A percentile compares a stretch with the other conserved stretches of the same genome.
These are phyloP conservation scores for Tuctoria greenei DNA, from an alignment of 176 grass and related monocot species.

Conservation along the genomic window DNA sequence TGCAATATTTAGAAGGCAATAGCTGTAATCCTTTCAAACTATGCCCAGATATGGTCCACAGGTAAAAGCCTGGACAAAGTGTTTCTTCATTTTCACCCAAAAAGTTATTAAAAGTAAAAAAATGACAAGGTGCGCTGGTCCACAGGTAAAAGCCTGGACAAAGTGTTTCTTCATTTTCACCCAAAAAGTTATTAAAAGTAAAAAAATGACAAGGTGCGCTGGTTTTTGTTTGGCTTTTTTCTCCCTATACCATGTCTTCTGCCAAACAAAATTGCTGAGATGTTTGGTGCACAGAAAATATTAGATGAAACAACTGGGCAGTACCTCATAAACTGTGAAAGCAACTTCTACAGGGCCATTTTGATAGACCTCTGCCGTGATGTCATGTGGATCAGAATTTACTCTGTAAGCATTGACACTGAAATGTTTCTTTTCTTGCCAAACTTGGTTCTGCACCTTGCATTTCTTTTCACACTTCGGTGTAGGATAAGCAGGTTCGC, in stretches of 20 bases:
- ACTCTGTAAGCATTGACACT: slow-evolving; percentile 69
- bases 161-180: background rate
- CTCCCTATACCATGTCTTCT: background rate
- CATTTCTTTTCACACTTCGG: slow-evolving; percentile 84
- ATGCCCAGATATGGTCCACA: background rate
- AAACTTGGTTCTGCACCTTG: slow-evolving; percentile 73
- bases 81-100: background rate
- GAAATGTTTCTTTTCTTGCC: slow-evolving; percentile 78
- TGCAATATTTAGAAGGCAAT: background rate
- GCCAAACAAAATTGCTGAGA: background rate
- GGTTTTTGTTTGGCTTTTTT: background rate
- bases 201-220: background rate
- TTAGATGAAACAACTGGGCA: background rate
- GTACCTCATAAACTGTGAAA: slow-evolving; percentile 93
- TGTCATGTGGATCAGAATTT: slow-evolving; percentile 63
- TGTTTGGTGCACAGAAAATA: background rate
- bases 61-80: background rate
- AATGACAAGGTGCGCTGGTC: background rate
- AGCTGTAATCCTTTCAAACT: background rate
- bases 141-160: background rate
- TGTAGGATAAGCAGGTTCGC: slow-evolving; percentile 76
- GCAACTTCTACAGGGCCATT: slow-evolving; percentile 89
- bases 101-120: background rate
- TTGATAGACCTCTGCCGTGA: slow-evolving; percentile 82
- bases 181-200: background rate